Base-by-base conservation (phyloP, 805 yeast species). In the Myxozyma neglecta region DNA sequence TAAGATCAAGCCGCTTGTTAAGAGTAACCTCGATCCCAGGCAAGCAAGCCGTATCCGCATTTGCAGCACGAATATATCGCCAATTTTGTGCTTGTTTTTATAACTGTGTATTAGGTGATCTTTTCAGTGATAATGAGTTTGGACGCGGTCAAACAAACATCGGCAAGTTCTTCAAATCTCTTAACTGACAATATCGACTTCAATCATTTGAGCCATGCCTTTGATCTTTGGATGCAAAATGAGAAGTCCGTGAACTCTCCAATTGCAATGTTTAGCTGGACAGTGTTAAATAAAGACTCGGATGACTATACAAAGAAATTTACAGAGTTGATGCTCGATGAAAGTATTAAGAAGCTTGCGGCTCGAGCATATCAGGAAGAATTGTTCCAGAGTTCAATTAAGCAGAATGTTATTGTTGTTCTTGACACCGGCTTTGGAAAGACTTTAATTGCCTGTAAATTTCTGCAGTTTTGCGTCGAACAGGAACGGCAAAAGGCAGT, bases 381-480 rank as follows among this genome's bases (percentile, higher is more conserved):
- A 40, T 47, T 58, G n/a, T 58, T 53, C 35, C 52, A 58, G 29
- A n/a, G 29, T 1, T 39, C 61, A 14, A 47, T 29, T 6, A 44
- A 53, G 46, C 34, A 34, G 11, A 58, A 58, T 35, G 16, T 53
- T 32, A 58, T 58, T 43, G 61, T 57, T 8, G 54, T 58, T 13
- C 49, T 58, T 18, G 57, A 58, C 34, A 58, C 61, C 2, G 61
- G 61, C 24, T 48, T 43, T 34, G 61, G 61, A 14, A 58, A 58
- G 58, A 58, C 61, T 16, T 24, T 51, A 5, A 58, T 58, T 10
- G 57, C 57, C 5, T 51, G 61, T 40, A 24, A 48, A 48, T 46
- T 46, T 35, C 10, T 46, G 50, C 50, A 46, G n/a, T 46, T 20
- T 32, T 46, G 34, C 35, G 36, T 32, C 6, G 50, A 46, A n/a